A percentile compares a stretch with the other conserved stretches of the same genome.
Evolutionary conservation across 441 rosid species (phyloP).

Genomic region (Euphorbia corollata): DNA sequence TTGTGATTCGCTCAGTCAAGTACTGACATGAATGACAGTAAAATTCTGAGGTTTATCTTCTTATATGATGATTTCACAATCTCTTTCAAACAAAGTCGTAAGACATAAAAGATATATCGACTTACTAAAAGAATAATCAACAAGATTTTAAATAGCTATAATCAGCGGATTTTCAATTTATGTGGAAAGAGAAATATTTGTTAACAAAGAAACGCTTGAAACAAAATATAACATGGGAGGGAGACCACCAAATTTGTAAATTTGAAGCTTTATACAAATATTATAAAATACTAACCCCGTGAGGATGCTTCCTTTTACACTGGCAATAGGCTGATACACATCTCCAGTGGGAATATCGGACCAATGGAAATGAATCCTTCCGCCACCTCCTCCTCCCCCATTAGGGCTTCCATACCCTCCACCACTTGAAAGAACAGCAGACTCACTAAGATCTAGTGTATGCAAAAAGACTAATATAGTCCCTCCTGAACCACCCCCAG

Average conservation of each 20-base stretch:
- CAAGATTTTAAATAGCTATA: conserved; percentile 4
- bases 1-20: conserved; percentile 4
- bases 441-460: conserved; percentile 46
- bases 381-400: conserved; percentile 98
- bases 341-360: conserved; percentile 96
- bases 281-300: conserved; percentile 47
- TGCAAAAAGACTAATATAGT: conserved; percentile 74
- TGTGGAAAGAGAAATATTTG: not conserved
- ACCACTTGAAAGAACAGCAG: conserved; percentile 75
- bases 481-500: conserved; percentile 99
- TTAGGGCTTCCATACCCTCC: conserved; percentile 82
- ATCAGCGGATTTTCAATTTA: not conserved
- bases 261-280: conserved; percentile 4
- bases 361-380: conserved; percentile 99
- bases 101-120: not conserved
- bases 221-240: conserved; percentile 4
- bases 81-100: not conserved
- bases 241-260: not conserved
- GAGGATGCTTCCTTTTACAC: conserved; percentile 63
- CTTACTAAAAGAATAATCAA: not conserved
- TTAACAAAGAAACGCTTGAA: not conserved
- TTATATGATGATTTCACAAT: not conserved
- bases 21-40: not conserved
- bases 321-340: conserved; percentile 96
- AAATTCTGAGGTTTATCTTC: conserved; percentile 1